These are phyloP conservation scores for Alternaria sp. DNA, from an alignment of 2,329 filamentous ascomycete genomes.

Conservation along the genomic window DNA sequence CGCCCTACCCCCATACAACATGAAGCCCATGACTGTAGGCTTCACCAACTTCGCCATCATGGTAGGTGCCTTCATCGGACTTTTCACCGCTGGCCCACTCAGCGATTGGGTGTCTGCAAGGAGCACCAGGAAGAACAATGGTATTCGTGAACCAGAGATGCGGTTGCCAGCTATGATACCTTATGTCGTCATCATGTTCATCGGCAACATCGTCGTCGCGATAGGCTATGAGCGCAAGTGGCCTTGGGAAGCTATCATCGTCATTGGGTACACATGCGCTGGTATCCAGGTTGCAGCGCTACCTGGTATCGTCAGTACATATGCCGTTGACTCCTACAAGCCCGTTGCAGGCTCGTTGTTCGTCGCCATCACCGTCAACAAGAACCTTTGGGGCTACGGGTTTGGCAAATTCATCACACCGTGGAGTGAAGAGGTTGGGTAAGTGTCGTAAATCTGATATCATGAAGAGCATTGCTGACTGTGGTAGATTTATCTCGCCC, in stretches of 20 bases:
- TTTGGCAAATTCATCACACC: conserved; percentile 63
- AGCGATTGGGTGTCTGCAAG: conserved; percentile 64
- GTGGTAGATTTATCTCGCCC: conserved; percentile 53
- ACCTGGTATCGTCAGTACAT: conserved; percentile 64
- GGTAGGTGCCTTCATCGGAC: conserved; percentile 60
- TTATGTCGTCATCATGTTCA: conserved; percentile 62
- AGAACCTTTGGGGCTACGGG: conserved; percentile 69
- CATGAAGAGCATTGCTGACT: conserved; percentile 8
- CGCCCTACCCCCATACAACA: conserved; percentile 62
- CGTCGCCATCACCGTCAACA: conserved; percentile 67
- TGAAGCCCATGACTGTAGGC: conserved; percentile 57
- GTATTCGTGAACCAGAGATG: conserved; percentile 66
- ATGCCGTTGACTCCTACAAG: conserved; percentile 70
- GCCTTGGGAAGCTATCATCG: conserved; percentile 63
- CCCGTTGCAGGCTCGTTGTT: conserved; percentile 66
- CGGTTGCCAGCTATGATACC: conserved; percentile 63
- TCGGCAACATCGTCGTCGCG: conserved; percentile 64
- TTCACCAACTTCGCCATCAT: conserved; percentile 66
- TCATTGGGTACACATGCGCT: conserved; percentile 63
- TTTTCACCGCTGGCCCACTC: conserved; percentile 62
- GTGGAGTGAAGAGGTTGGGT: conserved; percentile 59
- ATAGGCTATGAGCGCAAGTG: conserved; percentile 61
- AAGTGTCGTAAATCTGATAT: conserved; percentile 4
- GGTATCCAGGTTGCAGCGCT: conserved; percentile 67
- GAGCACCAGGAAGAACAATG: conserved; percentile 60